Percentiles rank a stretch among this genome's conserved stretches.
phyloP scores from a whole-genome alignment of 441 rosid genomes.

The Hura crepitans region DNA sequence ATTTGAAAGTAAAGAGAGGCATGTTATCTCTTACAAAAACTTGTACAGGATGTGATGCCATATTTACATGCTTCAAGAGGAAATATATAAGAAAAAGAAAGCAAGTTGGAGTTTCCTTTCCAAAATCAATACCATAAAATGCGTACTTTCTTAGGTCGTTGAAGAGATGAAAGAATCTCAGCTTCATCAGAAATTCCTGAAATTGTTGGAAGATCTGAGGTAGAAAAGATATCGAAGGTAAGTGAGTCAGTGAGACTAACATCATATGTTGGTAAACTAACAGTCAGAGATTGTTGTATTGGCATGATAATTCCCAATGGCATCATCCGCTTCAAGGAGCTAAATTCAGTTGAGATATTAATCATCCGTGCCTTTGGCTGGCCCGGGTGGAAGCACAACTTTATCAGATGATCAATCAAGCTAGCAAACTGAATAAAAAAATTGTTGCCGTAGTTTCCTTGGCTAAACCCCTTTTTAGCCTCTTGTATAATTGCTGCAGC shows the following conservation, averaged over 20 bases:
- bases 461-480: constrained; percentile 77
- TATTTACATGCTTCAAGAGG: constrained; percentile 3
- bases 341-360: constrained; percentile 91
- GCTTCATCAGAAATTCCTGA: constrained; percentile 92
- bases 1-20: background rate
- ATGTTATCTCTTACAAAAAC: background rate
- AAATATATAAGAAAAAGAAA: background rate
- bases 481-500: constrained; percentile 94
- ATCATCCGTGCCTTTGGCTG: constrained; percentile 78
- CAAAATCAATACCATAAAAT: constrained; percentile 13
- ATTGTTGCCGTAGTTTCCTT: constrained; percentile 67
- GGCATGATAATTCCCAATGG: constrained; percentile 94
- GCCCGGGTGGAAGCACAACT: constrained; percentile 89
- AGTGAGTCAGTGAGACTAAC: constrained; percentile 42
- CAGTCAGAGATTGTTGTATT: constrained; percentile 87
- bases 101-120: background rate
- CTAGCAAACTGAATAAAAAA: constrained; percentile 88
- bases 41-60: background rate
- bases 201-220: constrained; percentile 84
- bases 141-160: constrained; percentile 88
- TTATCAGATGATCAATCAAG: constrained; percentile 85
- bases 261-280: constrained; percentile 69
- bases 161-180: constrained; percentile 98
- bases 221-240: constrained; percentile 68
- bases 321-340: constrained; percentile 99